Base-by-base conservation (phyloP, 148 eudicot species). In the Dianthus caryophyllus region DNA sequence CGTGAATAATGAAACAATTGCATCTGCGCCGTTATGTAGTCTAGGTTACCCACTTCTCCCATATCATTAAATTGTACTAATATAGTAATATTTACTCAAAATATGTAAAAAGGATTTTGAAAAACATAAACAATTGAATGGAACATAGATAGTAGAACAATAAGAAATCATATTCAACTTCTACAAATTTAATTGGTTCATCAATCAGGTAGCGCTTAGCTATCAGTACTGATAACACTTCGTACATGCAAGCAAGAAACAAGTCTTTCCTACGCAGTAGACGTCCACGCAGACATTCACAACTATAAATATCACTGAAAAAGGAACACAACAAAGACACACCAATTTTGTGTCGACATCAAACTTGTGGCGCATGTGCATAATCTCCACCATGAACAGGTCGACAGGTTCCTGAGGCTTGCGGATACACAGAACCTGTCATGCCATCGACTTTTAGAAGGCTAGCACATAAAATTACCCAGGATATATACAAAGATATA, bases 341-440 rank as follows among this genome's bases (percentile, higher is more conserved):
- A 94, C 98, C 96, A 94, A 70, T 65, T 85, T 83, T 67, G 98
- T 94, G 83, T 90, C 97, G 27, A 90, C 96, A 66, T 94, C 98
- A 79, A 94, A 94, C 74, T 94, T 94, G 77, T 94, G 98, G 60
- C 98, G 90, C 98, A 94, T 94, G 83, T 94, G 98, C 98, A 94
- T 94, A 65, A 94, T 88, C 84, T 94, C 98, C 55, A 94, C 98
- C 98, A 94, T 94, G 66, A 94, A 94, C 47, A 94, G 85, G 73
- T 94, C 98, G 73, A 90, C 85, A 65, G 92, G 70, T 73, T 94
- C 98, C 57, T 88, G 82, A 29, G 98, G 97, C 77, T 89, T 94
- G 75, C 97, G 92, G 48, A 94, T 79, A 77, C 98, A 94, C 71
- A 94, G 96, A 15, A 94, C 98, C 98, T 92, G 72, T 33, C 55